Percentiles rank a stretch among this genome's conserved stretches.
phyloP scores from a whole-genome alignment of 176 grass and related monocot genomes.

The Ensete glaucum region DNA sequence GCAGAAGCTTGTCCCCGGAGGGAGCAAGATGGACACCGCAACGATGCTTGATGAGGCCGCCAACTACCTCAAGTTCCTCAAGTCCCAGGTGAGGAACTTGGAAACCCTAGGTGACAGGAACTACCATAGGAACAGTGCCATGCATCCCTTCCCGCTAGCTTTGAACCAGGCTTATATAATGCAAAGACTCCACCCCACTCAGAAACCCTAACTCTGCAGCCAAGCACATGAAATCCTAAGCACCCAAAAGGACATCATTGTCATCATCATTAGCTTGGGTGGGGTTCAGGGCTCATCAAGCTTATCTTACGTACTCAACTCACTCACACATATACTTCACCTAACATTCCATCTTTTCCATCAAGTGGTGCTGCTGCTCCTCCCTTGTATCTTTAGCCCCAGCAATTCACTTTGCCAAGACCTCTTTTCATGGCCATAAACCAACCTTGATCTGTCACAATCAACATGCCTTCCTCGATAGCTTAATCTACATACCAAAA shows the following conservation, averaged over 20 bases:
- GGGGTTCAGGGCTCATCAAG: neutral
- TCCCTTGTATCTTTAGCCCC: no score
- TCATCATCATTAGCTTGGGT: constrained; percentile 15
- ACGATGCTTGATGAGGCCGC: constrained; percentile 14
- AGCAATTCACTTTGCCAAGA: no score
- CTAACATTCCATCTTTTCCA: neutral
- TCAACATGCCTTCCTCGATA: no score
- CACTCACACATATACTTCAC: neutral
- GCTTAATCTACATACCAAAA: no score
- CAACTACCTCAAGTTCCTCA: constrained; percentile 16
- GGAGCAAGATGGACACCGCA: constrained; percentile 9
- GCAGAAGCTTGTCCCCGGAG: constrained; percentile 11
- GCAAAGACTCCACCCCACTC: neutral
- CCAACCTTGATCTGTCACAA: no score
- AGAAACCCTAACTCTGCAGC: neutral
- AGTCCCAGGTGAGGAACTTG: constrained; percentile 13
- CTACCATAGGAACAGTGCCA: neutral
- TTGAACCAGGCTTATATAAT: neutral
- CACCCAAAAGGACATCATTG: neutral
- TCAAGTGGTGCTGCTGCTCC: no score
- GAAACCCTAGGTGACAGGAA: neutral
- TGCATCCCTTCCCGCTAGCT: neutral
- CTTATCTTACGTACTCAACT: neutral
- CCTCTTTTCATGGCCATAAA: no score
- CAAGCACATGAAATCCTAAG: neutral